Evolutionary conservation across 805 yeast genomes (phyloP).

Genomic region (Candida awuae): DNA sequence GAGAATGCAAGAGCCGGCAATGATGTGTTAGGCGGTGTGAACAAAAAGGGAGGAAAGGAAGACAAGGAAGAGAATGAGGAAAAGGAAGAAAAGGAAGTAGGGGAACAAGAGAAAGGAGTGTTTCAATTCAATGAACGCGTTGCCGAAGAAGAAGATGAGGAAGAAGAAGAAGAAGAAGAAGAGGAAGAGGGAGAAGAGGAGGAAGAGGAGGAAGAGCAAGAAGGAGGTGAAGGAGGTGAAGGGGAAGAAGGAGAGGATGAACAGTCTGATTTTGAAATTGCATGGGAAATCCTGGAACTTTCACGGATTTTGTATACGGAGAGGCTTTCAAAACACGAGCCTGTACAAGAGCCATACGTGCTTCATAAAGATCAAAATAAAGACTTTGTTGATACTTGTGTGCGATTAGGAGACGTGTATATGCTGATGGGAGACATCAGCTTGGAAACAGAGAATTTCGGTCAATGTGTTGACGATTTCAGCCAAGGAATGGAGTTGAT

Average conservation of each 20-base stretch:
- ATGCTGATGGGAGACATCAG: constrained; percentile 85
- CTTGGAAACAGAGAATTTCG: constrained; percentile 80
- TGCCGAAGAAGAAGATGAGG: constrained; percentile 24
- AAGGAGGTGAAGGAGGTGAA: constrained; percentile 20
- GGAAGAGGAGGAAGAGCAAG: constrained; percentile 17
- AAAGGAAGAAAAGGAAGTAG: constrained; percentile 17
- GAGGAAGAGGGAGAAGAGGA: constrained; percentile 19
- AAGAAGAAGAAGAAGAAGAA: constrained; percentile 21
- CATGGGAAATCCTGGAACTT: constrained; percentile 81
- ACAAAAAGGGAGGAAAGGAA: constrained; percentile 16
- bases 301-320: constrained; percentile 45
- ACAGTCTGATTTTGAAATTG: constrained; percentile 73
- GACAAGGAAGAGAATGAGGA: constrained; percentile 5
- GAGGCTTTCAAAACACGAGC: constrained; percentile 1
- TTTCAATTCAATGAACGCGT: constrained; percentile 28
- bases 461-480: constrained; percentile 69
- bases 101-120: constrained; percentile 21
- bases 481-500: constrained; percentile 48
- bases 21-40: constrained; percentile 60
- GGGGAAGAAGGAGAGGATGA: constrained; percentile 33
- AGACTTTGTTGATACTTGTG: constrained; percentile 33
- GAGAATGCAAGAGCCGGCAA: constrained; percentile 67
- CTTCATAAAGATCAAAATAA: background rate
- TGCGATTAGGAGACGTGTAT: constrained; percentile 54
- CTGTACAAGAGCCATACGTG: constrained; percentile 13